These are phyloP conservation scores for Orbilia quercus DNA, from an alignment of 2,329 filamentous ascomycete genomes.

Conservation along the genomic window DNA sequence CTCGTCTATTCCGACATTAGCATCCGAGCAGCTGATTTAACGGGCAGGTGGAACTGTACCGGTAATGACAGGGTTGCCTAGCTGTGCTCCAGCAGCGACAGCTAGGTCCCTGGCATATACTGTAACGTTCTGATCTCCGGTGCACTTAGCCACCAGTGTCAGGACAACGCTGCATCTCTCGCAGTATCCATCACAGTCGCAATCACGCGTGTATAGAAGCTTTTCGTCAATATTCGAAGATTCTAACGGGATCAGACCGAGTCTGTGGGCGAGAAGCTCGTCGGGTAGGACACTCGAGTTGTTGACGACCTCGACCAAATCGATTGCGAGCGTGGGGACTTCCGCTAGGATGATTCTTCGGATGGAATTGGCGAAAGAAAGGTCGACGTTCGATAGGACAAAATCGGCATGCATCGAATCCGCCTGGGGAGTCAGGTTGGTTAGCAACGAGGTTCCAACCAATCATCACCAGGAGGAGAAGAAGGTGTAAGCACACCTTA, in stretches of 20 bases:
- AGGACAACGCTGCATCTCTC: constrained; percentile 89
- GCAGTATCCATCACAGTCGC: constrained; percentile 95
- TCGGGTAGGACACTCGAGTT: constrained; percentile 97
- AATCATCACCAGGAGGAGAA: constrained; percentile 9
- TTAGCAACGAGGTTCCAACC: constrained; percentile 32
- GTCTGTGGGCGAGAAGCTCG: constrained; percentile 91
- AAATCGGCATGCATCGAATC: constrained; percentile 87
- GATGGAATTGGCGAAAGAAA: constrained; percentile 83
- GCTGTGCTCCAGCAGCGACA: constrained; percentile 65
- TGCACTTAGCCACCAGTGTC: constrained; percentile 85
- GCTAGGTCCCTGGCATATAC: constrained; percentile 92
- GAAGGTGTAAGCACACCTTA: constrained; percentile 22
- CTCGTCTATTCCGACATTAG: constrained; percentile 80
- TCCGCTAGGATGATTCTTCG: constrained; percentile 92
- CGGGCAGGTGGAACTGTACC: constrained; percentile 71
- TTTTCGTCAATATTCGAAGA: constrained; percentile 82
- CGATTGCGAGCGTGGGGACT: constrained; percentile 87
- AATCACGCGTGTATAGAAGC: constrained; percentile 89
- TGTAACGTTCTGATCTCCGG: constrained; percentile 86
- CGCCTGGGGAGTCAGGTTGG: constrained; percentile 68
- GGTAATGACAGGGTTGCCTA: constrained; percentile 59
- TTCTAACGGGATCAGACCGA: constrained; percentile 88
- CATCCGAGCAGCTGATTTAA: constrained; percentile 76
- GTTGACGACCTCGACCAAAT: constrained; percentile 88
- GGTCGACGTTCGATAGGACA: constrained; percentile 86